phyloP scores from a whole-genome alignment of 2,329 filamentous ascomycete species.

The Botrytis squamosa region DNA sequence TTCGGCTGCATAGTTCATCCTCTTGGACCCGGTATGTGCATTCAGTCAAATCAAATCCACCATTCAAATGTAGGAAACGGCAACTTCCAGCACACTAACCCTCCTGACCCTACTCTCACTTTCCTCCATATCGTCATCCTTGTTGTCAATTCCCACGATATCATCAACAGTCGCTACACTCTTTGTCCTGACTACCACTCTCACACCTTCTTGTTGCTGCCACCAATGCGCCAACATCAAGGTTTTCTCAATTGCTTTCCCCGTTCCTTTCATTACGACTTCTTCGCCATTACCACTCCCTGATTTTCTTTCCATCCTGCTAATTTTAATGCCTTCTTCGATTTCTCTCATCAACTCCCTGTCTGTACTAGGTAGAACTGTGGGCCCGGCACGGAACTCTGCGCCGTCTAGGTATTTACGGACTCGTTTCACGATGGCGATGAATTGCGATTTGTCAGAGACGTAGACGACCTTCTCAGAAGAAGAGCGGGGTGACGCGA shows the following conservation, averaged over 20 bases:
- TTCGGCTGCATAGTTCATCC: not conserved
- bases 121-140: slow-evolving; percentile 25
- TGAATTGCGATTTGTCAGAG: slow-evolving; percentile 35
- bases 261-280: slow-evolving; percentile 38
- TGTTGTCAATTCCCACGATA: slow-evolving; percentile 30
- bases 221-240: slow-evolving; percentile 35
- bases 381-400: slow-evolving; percentile 32
- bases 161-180: slow-evolving; percentile 40
- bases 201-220: slow-evolving; percentile 33
- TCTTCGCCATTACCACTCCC: slow-evolving; percentile 27
- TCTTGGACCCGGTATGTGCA: not conserved
- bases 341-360: slow-evolving; percentile 26
- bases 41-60: not conserved
- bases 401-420: slow-evolving; percentile 33
- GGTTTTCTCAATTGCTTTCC: slow-evolving; percentile 38
- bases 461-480: slow-evolving; percentile 38
- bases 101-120: slow-evolving; percentile 34
- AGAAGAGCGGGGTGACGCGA: slow-evolving; percentile 30
- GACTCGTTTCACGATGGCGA: slow-evolving; percentile 37
- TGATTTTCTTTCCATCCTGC: slow-evolving; percentile 24
- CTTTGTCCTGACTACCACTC: slow-evolving; percentile 35
- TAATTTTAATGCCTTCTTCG: slow-evolving; percentile 25
- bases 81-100: slow-evolving; percentile 37
- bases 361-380: slow-evolving; percentile 21
- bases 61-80: slow-evolving; percentile 25